These are phyloP conservation scores for Paxillus ammoniavirescens DNA, from an alignment of 768 basidiomycete species.

Conservation along the genomic window DNA sequence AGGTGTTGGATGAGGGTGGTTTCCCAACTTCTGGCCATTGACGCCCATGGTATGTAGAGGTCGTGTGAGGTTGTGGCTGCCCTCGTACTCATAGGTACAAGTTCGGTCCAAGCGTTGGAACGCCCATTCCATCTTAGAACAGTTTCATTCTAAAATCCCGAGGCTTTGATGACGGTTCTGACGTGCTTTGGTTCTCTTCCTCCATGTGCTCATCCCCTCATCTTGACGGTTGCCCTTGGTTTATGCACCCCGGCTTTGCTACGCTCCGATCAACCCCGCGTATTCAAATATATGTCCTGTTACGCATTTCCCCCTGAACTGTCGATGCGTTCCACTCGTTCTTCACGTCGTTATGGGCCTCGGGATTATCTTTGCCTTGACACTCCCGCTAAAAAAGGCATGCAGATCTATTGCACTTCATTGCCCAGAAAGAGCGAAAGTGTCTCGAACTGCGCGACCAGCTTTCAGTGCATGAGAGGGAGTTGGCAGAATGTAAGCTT, in stretches of 20 bases:
- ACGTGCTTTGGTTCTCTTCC: not conserved
- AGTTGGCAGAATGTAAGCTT: slow-evolving; percentile 58
- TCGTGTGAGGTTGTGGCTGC: no score
- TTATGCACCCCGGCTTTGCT: no score
- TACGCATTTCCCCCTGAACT: not conserved
- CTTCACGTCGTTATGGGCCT: no score
- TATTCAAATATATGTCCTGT: not conserved
- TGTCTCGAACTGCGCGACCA: slow-evolving; percentile 80
- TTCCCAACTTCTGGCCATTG: no score
- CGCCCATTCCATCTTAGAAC: no score
- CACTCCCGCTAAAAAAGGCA: slow-evolving; percentile 51
- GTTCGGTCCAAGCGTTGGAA: no score
- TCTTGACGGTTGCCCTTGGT: no score
- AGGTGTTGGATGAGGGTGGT: no score
- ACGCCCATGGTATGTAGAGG: no score
- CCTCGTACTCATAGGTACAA: no score
- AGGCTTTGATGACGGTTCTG: not conserved
- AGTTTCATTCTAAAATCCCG: not conserved
- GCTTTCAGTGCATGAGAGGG: slow-evolving; percentile 68
- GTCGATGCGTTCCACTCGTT: not conserved
- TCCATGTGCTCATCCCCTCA: not conserved
- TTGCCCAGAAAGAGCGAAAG: slow-evolving; percentile 84
- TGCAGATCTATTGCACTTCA: slow-evolving; percentile 76
- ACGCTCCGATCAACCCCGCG: not conserved
- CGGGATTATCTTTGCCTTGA: not conserved